Evolutionary conservation across 768 basidiomycete genomes (phyloP).

Genomic region (Trametes gibbosa): DNA sequence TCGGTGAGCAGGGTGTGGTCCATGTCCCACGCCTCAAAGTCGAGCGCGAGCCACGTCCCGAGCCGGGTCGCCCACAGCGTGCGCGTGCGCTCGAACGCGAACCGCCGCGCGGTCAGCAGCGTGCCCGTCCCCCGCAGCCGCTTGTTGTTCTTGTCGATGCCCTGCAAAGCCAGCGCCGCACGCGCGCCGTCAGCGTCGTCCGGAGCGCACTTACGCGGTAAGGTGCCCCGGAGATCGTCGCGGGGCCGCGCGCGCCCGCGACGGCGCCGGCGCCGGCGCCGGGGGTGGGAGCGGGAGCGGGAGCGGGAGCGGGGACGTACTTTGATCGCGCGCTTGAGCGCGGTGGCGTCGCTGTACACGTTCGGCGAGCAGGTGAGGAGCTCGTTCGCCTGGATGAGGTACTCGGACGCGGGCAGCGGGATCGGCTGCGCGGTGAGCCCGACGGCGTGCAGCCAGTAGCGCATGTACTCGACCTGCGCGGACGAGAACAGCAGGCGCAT

Average conservation of each 20-base stretch:
- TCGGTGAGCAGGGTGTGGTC: conserved; percentile 76
- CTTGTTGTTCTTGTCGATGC: conserved; percentile 79
- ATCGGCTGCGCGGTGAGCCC: conserved; percentile 60
- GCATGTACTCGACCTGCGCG: conserved; percentile 79
- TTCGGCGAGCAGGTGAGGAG: conserved; percentile 59
- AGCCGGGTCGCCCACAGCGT: conserved; percentile 57
- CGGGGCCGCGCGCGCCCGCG: too few species aligned
- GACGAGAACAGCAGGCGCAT: conserved; percentile 80
- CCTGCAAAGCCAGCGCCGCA: conserved; percentile 36
- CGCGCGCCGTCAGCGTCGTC: neutral
- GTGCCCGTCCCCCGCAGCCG: conserved; percentile 64
- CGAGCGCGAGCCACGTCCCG: conserved; percentile 75
- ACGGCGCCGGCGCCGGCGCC: neutral
- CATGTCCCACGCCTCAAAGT: conserved; percentile 82
- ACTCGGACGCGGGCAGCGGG: conserved; percentile 76
- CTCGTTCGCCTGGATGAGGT: conserved; percentile 59
- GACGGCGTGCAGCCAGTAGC: conserved; percentile 82
- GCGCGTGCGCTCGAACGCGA: conserved; percentile 67
- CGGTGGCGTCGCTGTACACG: conserved; percentile 50
- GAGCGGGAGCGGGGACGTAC: conserved; percentile 33
- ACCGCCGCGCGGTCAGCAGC: conserved; percentile 52
- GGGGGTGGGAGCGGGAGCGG: neutral
- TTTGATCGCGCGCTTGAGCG: conserved; percentile 59
- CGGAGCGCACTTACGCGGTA: neutral
- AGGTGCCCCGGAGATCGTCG: too few species aligned